Percentiles rank a stretch among this genome's conserved stretches.
phyloP scores from a whole-genome alignment of 1,139 yeast species.

The Suhomyces guaymorum region DNA sequence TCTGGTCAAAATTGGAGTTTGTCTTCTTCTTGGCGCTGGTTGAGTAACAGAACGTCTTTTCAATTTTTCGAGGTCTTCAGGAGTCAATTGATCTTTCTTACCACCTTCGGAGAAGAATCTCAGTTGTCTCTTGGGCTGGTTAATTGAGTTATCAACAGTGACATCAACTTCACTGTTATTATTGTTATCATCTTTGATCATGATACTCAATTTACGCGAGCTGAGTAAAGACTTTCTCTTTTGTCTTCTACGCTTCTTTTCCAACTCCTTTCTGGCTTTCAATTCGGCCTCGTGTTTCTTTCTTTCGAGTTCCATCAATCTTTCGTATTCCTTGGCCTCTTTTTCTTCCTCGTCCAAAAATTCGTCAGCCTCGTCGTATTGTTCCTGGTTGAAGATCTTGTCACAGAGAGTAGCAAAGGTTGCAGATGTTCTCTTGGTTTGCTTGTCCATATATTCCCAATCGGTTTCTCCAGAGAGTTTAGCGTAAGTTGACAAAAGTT shows the following conservation, averaged over 20 bases:
- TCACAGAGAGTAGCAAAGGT: conserved; percentile 78
- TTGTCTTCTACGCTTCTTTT: conserved; percentile 46
- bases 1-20: conserved; percentile 45
- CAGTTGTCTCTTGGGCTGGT: conserved; percentile 44
- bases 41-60: conserved; percentile 53
- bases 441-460: conserved; percentile 72
- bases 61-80: conserved; percentile 43
- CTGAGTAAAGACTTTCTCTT: conserved; percentile 46
- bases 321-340: conserved; percentile 50
- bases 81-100: conserved; percentile 33
- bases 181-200: conserved; percentile 29
- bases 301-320: conserved; percentile 51
- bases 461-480: conserved; percentile 66
- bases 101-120: conserved; percentile 44
- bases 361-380: conserved; percentile 59
- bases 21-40: conserved; percentile 40
- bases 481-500: conserved; percentile 69
- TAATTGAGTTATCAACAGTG: conserved; percentile 23
- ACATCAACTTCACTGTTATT: conserved; percentile 39
- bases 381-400: conserved; percentile 63
- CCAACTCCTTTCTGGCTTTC: conserved; percentile 47
- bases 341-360: conserved; percentile 52
- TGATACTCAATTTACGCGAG: conserved; percentile 42
- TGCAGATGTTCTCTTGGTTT: conserved; percentile 73
- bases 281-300: conserved; percentile 52